phyloP scores from a whole-genome alignment of 768 basidiomycete genomes.

The Tubosaeta brunneosetosa region DNA sequence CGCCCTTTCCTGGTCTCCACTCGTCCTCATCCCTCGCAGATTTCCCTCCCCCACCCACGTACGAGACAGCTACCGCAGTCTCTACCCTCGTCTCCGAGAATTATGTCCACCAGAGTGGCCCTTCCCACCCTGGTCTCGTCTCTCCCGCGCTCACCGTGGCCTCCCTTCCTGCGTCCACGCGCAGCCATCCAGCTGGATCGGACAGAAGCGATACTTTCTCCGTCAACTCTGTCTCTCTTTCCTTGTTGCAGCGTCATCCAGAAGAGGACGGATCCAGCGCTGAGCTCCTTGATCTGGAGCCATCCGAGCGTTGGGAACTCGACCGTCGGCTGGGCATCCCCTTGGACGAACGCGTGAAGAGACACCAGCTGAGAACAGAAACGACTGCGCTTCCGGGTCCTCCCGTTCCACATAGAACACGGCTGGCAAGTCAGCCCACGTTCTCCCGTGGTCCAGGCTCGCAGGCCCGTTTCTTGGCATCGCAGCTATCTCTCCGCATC shows the following conservation, averaged over 20 bases:
- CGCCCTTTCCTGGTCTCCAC: neutral
- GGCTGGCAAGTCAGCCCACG: conserved; percentile 27
- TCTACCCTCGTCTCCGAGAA: conserved; percentile 38
- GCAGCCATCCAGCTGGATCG: conserved; percentile 9
- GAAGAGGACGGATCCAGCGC: conserved; percentile 49
- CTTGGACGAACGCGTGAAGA: conserved; percentile 38
- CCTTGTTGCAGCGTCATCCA: conserved; percentile 15
- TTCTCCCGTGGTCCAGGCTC: conserved; percentile 24
- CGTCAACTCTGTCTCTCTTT: conserved; percentile 14
- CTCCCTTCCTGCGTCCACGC: conserved; percentile 18
- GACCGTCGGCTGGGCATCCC: conserved; percentile 41
- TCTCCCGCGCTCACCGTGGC: conserved; percentile 23
- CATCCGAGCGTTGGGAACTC: conserved; percentile 39
- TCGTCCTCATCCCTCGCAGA: conserved; percentile 35
- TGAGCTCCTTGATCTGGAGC: conserved; percentile 50
- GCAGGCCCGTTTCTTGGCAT: conserved; percentile 30
- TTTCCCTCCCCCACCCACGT: conserved; percentile 73
- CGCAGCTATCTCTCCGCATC: conserved; percentile 31
- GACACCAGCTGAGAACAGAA: conserved; percentile 34
- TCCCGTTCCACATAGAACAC: conserved; percentile 27
- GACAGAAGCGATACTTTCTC: conserved; percentile 25
- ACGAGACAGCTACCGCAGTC: conserved; percentile 51
- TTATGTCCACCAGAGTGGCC: conserved; percentile 31
- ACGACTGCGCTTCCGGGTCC: conserved; percentile 11
- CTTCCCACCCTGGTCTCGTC: conserved; percentile 19